Percentiles rank a stretch among this genome's conserved stretches.
Conservation (phyloP, 345 rosid genomes). For the Sisymbrium irio region DNA sequence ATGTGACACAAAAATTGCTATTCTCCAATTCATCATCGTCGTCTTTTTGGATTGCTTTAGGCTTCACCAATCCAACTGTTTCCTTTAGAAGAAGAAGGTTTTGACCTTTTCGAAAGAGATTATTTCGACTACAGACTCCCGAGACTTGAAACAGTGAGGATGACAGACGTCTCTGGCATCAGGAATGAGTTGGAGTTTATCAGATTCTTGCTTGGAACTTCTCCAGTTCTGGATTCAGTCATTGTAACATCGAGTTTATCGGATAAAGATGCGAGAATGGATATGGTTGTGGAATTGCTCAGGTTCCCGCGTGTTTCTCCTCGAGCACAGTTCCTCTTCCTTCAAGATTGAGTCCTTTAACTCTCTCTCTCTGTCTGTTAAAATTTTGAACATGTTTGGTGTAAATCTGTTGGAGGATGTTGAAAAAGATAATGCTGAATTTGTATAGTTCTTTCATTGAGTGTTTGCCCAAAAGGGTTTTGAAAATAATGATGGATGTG, state of each 20-base stretch:
- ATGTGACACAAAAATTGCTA: background rate
- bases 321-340: slow-evolving; percentile 60
- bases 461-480: background rate
- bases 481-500: slow-evolving; percentile 9
- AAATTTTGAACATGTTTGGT: slow-evolving; percentile 1
- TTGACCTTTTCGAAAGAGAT: slow-evolving; percentile 58
- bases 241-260: slow-evolving; percentile 54
- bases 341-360: slow-evolving; percentile 45
- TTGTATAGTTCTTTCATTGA: background rate
- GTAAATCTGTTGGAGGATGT: background rate
- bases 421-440: slow-evolving; percentile 8
- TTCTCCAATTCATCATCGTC: background rate
- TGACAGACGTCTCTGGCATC: slow-evolving; percentile 68
- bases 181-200: slow-evolving; percentile 80
- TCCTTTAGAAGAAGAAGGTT: slow-evolving; percentile 51
- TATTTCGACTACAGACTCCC: slow-evolving; percentile 47
- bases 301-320: slow-evolving; percentile 76
- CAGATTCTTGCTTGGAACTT: slow-evolving; percentile 67
- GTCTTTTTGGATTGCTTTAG: slow-evolving; percentile 28
- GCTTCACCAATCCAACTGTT: slow-evolving; percentile 58
- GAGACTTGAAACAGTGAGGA: slow-evolving; percentile 58
- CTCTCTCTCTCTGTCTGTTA: background rate
- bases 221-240: slow-evolving; percentile 62
- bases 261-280: slow-evolving; percentile 50
- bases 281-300: slow-evolving; percentile 66